Conservation (phyloP, 1,284 basidiomycete species). For the Microbotryum scabiosae region DNA sequence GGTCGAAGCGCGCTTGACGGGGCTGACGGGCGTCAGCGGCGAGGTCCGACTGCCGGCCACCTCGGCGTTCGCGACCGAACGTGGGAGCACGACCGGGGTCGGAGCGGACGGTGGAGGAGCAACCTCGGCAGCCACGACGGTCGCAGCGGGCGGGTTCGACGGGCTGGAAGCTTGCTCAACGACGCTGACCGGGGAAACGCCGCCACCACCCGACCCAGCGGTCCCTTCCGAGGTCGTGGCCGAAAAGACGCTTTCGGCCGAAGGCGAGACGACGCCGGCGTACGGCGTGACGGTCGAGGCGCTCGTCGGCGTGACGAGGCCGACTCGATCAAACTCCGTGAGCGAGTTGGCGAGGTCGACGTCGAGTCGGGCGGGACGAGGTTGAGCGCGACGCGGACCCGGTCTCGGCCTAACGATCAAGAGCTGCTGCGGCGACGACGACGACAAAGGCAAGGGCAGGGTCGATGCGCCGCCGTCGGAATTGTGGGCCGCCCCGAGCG, state of each 20-base stretch:
- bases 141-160: not conserved
- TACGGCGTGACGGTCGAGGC: not conserved
- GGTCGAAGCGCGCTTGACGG: no score
- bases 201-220: not conserved
- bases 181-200: not conserved
- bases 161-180: conserved; percentile 10
- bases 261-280: conserved; percentile 1
- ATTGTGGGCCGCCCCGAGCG: not conserved
- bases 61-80: no score
- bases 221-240: not conserved
- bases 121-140: no score
- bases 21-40: no score
- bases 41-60: no score
- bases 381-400: conserved; percentile 5
- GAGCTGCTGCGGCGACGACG: not conserved
- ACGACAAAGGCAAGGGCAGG: conserved; percentile 14
- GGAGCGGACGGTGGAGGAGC: not conserved
- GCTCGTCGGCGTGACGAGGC: conserved; percentile 3
- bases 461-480: not conserved
- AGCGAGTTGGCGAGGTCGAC: conserved; percentile 21
- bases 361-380: conserved; percentile 17
- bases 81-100: no score
- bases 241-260: conserved; percentile 6
- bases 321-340: not conserved
- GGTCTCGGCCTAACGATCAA: no score